phyloP scores from a whole-genome alignment of 176 grass and related monocot genomes.

The Paspalum vaginatum region DNA sequence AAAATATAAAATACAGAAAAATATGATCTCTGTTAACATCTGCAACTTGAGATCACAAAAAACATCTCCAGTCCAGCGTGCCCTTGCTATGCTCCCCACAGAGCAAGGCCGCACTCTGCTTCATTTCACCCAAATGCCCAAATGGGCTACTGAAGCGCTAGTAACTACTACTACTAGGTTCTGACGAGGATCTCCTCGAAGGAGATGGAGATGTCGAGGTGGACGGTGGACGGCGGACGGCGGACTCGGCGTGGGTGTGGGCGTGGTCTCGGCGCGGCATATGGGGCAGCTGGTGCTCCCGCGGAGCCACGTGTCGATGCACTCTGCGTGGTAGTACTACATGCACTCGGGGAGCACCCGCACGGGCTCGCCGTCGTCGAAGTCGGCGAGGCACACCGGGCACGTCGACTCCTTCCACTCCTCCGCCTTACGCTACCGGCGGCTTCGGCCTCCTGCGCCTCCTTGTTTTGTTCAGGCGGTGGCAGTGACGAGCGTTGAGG shows the following conservation, averaged over 20 bases:
- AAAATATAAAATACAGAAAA: too few species aligned
- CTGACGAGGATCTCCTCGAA: slow-evolving; percentile 32
- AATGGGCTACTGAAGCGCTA: too few species aligned
- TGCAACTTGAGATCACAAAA: too few species aligned
- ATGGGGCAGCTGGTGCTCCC: slow-evolving; percentile 54
- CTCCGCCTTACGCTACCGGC: slow-evolving; percentile 40
- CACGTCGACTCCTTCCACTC: slow-evolving; percentile 37
- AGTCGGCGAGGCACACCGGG: slow-evolving; percentile 52
- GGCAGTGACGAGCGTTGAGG: too few species aligned
- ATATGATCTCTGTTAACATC: too few species aligned
- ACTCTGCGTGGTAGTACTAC: slow-evolving; percentile 60
- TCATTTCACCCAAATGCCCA: too few species aligned
- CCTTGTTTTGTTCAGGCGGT: too few species aligned
- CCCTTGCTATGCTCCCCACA: too few species aligned
- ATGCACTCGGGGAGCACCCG: slow-evolving; percentile 49
- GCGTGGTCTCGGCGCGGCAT: slow-evolving; percentile 49
- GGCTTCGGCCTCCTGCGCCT: too few species aligned
- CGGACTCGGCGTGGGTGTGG: slow-evolving; percentile 5
- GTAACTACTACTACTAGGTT: neutral
- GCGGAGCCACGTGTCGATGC: slow-evolving; percentile 52
- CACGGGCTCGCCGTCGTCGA: slow-evolving; percentile 54
- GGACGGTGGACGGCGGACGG: slow-evolving; percentile 1
- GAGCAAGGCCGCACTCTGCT: too few species aligned
- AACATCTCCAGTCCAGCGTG: too few species aligned
- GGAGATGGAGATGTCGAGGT: slow-evolving; percentile 22